Evolutionary conservation across 1,284 basidiomycete genomes (phyloP).

Genomic region (Microbotryum scabiosae): DNA sequence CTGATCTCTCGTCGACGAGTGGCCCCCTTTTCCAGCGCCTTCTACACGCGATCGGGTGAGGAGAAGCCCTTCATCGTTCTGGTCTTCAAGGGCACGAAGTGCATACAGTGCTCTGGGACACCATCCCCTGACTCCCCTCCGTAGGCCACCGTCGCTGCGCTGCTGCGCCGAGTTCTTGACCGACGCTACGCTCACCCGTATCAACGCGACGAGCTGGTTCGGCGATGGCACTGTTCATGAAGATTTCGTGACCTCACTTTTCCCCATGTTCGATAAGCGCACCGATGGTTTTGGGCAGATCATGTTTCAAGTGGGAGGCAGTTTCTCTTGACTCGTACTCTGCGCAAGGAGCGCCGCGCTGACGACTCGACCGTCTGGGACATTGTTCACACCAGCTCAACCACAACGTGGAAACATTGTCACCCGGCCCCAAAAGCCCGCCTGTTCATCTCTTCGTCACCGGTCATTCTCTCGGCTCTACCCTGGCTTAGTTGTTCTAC

Average conservation of each 20-base stretch:
- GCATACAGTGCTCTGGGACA: not conserved
- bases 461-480: constrained; percentile 27
- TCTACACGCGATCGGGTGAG: constrained; percentile 9
- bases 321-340: not conserved
- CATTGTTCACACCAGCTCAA: not conserved
- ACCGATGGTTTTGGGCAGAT: not conserved
- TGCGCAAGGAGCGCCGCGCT: not conserved
- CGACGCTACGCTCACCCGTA: constrained; percentile 19
- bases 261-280: not conserved
- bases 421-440: not conserved
- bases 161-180: constrained; percentile 36
- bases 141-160: not conserved
- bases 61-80: constrained; percentile 21
- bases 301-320: not conserved
- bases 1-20: constrained; percentile 5
- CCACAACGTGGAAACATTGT: not conserved
- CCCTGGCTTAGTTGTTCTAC: constrained; percentile 18
- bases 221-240: constrained; percentile 14
- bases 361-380: not conserved
- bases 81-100: constrained; percentile 18
- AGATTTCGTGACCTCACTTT: constrained; percentile 19
- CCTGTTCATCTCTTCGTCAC: not conserved
- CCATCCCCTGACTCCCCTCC: too few species aligned
- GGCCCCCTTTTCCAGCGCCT: constrained; percentile 20
- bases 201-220: constrained; percentile 13